Base-by-base conservation (phyloP, 129 eudicot species). In the Tagetes patula region DNA sequence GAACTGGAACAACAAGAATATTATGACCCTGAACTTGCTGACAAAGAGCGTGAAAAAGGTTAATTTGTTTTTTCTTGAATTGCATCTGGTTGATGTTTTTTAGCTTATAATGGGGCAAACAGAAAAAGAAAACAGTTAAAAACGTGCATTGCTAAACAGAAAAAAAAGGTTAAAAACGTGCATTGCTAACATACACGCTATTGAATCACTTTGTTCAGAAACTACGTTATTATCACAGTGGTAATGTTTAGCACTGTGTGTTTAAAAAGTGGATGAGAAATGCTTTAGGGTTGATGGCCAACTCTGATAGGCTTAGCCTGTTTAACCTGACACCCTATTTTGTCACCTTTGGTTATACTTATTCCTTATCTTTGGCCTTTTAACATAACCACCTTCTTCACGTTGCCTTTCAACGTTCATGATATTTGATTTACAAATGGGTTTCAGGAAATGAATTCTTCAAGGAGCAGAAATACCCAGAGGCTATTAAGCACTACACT, bases 31-130 rank as follows among this genome's bases (percentile, higher is more conserved):
- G 78, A 89, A 75, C 72, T 93, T 75, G 98, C 96, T 50, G 96
- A 89, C 13, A 87, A 89, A 80, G 98, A 89, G 74, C 98, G 98
- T 41, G 98, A 93, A 77, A 93, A 93, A 89, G 98, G 98, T 92
- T 6, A 30, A 53, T 34, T 20, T 47, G 3, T 39, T 31, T 9
- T 70, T 11, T 2, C 39, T 39, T 1, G 14, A 8, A n/a, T 30
- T 42, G 30, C 20, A 47, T 0, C 14, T 8, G 7, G 20, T 40
- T 8, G 67, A 58, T 54, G 4, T 20, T 20, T 27, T 45, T 42
- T 55, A 6, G 7, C 31, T 0, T 33, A 4, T 27, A 41, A 66
- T 12, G 14, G 39, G 9, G 43, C 7, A 66, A 45, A 2, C 9
- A 8, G 52, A 0, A 43, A 20, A 8, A 46, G 31, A 3, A 1